Conservation (phyloP, 2,329 filamentous ascomycete genomes). For the Xylaria sp. region DNA sequence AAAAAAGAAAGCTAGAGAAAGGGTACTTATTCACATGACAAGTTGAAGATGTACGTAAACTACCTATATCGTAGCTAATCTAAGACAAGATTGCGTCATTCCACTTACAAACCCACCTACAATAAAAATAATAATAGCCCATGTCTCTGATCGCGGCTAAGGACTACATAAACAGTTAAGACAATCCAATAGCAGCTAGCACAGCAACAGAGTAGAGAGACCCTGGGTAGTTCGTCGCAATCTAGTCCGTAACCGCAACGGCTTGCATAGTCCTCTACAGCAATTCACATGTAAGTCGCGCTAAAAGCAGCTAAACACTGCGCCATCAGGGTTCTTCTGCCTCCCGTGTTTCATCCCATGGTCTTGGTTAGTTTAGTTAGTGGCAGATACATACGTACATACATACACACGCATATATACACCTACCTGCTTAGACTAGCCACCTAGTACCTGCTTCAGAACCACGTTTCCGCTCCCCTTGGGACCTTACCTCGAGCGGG, state of each 20-base stretch:
- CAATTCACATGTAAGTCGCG: background rate
- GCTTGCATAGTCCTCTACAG: background rate
- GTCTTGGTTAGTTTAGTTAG: background rate
- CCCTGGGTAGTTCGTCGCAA: background rate
- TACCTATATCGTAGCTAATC: background rate
- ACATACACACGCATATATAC: background rate
- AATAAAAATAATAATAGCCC: too few relatives aligned
- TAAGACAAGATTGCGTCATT: conserved; percentile 3
- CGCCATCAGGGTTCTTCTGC: background rate
- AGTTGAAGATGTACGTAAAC: background rate
- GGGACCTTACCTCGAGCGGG: background rate
- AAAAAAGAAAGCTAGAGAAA: background rate
- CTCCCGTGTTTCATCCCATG: background rate
- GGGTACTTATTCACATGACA: background rate
- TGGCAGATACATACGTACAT: background rate
- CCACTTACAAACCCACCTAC: background rate
- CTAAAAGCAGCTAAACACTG: background rate
- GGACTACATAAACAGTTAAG: too few relatives aligned
- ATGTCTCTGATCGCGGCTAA: too few relatives aligned
- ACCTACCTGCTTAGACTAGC: background rate
- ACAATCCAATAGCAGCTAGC: background rate
- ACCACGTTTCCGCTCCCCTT: conserved; percentile 4
- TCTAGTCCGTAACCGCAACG: background rate
- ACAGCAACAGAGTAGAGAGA: background rate
- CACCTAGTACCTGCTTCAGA: background rate